Evolutionary conservation across 2,329 filamentous ascomycete species (phyloP).

Genomic region (Penicillium sp.): DNA sequence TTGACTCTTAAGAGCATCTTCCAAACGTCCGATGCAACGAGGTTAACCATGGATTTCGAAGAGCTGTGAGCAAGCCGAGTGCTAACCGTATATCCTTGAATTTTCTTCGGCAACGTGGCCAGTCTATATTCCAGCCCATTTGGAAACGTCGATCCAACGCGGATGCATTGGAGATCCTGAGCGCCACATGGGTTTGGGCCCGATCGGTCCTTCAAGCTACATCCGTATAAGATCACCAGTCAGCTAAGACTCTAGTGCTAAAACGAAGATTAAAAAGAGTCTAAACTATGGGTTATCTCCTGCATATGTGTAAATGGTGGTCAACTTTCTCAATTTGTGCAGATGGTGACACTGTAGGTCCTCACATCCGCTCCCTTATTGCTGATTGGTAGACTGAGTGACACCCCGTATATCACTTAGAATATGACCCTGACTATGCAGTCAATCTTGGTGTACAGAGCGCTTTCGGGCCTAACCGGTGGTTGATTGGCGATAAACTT

Average conservation of each 20-base stretch:
- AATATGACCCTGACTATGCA: not conserved
- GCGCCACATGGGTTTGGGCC: slow-evolving; percentile 1
- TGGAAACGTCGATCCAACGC: slow-evolving; percentile 1
- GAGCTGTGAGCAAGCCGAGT: not conserved
- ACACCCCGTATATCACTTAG: not conserved
- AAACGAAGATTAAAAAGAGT: not conserved
- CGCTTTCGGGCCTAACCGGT: not conserved
- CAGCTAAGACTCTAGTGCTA: not conserved
- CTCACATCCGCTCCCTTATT: not conserved
- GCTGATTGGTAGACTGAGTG: not conserved
- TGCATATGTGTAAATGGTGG: not conserved
- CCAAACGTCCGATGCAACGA: not conserved
- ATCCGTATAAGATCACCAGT: not conserved
- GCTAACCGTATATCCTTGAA: not conserved
- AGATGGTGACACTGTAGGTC: not conserved
- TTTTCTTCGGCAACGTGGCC: not conserved
- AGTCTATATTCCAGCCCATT: not conserved
- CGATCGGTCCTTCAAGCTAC: not conserved
- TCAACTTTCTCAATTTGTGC: not conserved
- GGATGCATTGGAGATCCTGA: slow-evolving; percentile 4
- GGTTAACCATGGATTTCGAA: not conserved
- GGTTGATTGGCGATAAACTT: not conserved
- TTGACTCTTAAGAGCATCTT: not conserved
- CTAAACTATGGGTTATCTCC: not conserved
- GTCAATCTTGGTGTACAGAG: not conserved